Evolutionary conservation across 805 yeast genomes (phyloP), one percentile per base, ranked within the genome.

Genomic region (Metschnikowia picachoensis): DNA sequence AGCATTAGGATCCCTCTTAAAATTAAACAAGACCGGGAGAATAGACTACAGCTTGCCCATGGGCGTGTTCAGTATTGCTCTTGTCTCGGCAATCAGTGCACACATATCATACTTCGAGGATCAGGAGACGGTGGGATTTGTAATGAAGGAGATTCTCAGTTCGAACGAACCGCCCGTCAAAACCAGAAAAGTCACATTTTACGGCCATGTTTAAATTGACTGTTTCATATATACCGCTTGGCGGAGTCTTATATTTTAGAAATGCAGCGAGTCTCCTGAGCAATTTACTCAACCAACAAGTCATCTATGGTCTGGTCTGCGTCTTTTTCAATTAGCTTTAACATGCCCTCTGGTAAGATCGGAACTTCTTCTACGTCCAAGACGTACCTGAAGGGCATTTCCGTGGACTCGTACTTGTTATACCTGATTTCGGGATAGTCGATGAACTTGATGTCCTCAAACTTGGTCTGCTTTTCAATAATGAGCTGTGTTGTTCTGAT

Each of bases 321-420:
- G 59, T 92, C 99, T 53, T 79, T 79, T 60, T 84, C 83, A 59
- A 92, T 92, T 62, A 92, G 75, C 30, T 83, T 83, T 46, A 88
- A 69, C 98, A 92, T 92, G 0, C 98, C 98, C 46, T 78, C 77
- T 0, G 99, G 99, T 60, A 92, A 72, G 10, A 94, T 86, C 1
- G 99, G 98, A 50, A 78, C 76, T 3, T 79, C 80, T 1, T 75
- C 56, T 0, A 59, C 63, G 56, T 86, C 87, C 48, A 83, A 67
- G 14, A 92, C 85, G 59, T 92, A 92, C 61, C 99, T 77, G 70
- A 92, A 92, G 3, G 99, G 99, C 99, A 92, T 92, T 62, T 92
- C 97, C 0, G 97, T 90, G 3, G 95, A 87, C 66, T 94, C 99
- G 60, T 87, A 80, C 62, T 84, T 85, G 66, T 74, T 84, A 70